Percentiles rank a stretch among this genome's conserved stretches.
Conservation (phyloP, 148 eudicot genomes). For the Cornus suecica region DNA sequence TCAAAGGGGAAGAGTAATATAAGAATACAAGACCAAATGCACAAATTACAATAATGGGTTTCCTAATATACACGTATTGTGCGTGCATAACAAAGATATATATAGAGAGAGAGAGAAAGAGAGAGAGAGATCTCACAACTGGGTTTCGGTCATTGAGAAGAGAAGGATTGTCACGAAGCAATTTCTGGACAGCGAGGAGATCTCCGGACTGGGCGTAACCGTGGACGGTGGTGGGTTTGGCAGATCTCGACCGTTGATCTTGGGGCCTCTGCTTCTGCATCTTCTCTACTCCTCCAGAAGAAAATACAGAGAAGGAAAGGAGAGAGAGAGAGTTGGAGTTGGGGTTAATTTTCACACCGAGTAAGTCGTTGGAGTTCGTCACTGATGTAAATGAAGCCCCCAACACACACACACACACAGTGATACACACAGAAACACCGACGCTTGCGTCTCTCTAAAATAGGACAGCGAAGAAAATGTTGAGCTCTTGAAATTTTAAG, state of each 20-base stretch:
- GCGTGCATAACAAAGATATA: neutral
- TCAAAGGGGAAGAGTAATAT: neutral
- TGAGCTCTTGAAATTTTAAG: no score
- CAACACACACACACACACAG: no score
- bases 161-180: constrained; percentile 62
- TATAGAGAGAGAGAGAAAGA: constrained; percentile 3
- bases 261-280: constrained; percentile 47
- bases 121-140: constrained; percentile 52
- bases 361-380: no score
- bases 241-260: constrained; percentile 59
- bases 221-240: constrained; percentile 66
- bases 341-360: neutral
- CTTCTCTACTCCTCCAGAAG: neutral
- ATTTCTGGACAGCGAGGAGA: constrained; percentile 47
- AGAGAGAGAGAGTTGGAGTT: neutral
- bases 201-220: constrained; percentile 85
- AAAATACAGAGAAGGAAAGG: neutral
- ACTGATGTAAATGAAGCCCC: neutral
- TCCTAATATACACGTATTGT: neutral
- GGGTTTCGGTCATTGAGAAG: constrained; percentile 89
- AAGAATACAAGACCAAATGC: neutral
- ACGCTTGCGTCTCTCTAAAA: neutral
- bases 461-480: neutral
- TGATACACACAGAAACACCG: no score
- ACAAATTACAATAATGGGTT: neutral